phyloP scores from a whole-genome alignment of 768 basidiomycete genomes.

The Pisolithus tinctorius region DNA sequence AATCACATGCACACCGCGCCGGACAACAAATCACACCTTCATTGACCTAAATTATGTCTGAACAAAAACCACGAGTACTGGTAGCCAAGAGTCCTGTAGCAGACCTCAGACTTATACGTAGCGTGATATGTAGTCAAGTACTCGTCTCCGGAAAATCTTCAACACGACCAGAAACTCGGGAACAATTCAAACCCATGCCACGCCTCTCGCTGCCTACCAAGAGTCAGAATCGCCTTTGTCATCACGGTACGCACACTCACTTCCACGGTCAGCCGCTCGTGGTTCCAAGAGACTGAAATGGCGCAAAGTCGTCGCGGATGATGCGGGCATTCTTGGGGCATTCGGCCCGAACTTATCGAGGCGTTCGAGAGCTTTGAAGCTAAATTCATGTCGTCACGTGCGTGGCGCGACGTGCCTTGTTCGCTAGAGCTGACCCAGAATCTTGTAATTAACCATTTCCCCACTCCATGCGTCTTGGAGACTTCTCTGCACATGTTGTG shows the following conservation, averaged over 20 bases:
- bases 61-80: too few relatives aligned
- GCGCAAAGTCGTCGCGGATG: constrained; percentile 78
- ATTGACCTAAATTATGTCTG: too few relatives aligned
- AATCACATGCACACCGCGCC: too few relatives aligned
- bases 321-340: too few relatives aligned
- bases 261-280: constrained; percentile 66
- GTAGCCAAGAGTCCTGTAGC: too few relatives aligned
- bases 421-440: too few relatives aligned
- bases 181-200: constrained; percentile 67
- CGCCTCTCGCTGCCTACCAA: constrained; percentile 63
- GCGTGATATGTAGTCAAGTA: constrained; percentile 39
- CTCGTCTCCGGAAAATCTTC: constrained; percentile 82
- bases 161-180: constrained; percentile 74
- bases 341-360: constrained; percentile 84
- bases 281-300: constrained; percentile 97
- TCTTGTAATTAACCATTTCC: too few relatives aligned
- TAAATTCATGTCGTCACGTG: too few relatives aligned
- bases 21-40: too few relatives aligned
- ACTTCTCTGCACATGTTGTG: constrained; percentile 7
- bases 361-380: constrained; percentile 52
- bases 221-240: constrained; percentile 92
- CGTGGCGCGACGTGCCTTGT: too few relatives aligned
- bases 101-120: too few relatives aligned
- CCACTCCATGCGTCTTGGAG: constrained; percentile 9
- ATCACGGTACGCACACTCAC: constrained; percentile 78